Evolutionary conservation across 78 protist genomes (phyloP).

Genomic region (Carpediemonas membranifera): DNA sequence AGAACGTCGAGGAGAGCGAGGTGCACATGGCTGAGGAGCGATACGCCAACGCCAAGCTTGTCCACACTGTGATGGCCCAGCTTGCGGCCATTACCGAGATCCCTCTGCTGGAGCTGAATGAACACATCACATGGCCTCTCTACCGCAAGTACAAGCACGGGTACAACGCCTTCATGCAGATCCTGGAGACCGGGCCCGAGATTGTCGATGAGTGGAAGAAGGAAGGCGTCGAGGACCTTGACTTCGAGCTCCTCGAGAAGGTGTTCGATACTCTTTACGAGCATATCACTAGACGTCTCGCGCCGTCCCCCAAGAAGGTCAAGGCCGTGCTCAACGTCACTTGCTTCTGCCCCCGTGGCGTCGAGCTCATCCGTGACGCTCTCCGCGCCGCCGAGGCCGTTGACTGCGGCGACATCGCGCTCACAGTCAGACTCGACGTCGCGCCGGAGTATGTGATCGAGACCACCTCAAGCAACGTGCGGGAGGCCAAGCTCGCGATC

Average conservation of each 20-base stretch:
- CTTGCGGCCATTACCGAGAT: constrained; percentile 45
- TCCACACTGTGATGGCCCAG: constrained; percentile 67
- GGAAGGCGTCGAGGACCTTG: too few species aligned
- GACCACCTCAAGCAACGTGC: too few species aligned
- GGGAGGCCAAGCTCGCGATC: too few species aligned
- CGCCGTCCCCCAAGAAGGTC: too few species aligned
- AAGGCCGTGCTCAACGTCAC: too few species aligned
- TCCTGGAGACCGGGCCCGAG: too few species aligned
- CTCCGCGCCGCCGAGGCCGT: constrained; percentile 56
- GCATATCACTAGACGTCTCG: too few species aligned
- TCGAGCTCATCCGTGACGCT: constrained; percentile 79
- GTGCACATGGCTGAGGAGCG: constrained; percentile 59
- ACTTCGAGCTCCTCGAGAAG: too few species aligned
- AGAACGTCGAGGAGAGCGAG: constrained; percentile 77
- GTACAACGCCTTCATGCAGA: constrained; percentile 73
- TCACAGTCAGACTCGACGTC: constrained; percentile 39
- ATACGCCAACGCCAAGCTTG: constrained; percentile 69
- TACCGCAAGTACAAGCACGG: constrained; percentile 65
- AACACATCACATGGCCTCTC: constrained; percentile 72
- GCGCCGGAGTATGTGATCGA: too few species aligned
- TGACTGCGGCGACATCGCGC: constrained; percentile 15
- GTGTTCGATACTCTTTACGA: too few species aligned
- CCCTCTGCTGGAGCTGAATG: constrained; percentile 44
- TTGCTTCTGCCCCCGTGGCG: constrained; percentile 83
- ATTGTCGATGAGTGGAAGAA: too few species aligned